These are phyloP conservation scores for Tolypocladium endophyticum DNA, from an alignment of 2,329 filamentous ascomycete species.

Conservation along the genomic window DNA sequence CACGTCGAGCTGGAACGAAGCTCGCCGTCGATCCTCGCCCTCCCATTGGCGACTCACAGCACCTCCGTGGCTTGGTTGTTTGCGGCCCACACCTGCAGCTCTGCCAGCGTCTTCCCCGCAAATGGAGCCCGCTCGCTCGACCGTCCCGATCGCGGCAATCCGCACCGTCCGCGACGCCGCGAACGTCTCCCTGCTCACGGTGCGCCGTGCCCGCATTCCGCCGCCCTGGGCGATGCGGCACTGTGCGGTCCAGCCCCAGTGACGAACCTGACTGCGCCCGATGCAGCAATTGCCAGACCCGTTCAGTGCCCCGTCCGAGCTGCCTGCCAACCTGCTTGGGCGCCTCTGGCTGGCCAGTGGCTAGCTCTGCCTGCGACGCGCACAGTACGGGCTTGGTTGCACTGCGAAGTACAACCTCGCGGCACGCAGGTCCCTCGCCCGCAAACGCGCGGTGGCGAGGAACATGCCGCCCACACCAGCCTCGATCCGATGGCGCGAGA, in stretches of 20 bases:
- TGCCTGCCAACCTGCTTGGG: neutral
- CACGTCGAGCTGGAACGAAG: neutral
- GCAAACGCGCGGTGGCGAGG: neutral
- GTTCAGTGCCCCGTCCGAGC: neutral
- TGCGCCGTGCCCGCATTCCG: neutral
- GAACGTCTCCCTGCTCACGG: neutral
- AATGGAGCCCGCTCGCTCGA: constrained; percentile 1
- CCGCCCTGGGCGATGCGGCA: neutral
- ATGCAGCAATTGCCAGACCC: neutral
- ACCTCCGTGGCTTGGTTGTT: neutral
- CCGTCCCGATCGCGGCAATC: constrained; percentile 8
- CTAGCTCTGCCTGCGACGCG: neutral
- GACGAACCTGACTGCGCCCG: neutral
- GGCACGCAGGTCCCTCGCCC: neutral
- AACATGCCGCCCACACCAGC: neutral
- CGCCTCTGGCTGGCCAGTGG: neutral
- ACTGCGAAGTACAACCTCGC: neutral
- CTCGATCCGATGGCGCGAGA: neutral
- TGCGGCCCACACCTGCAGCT: neutral
- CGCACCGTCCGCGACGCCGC: constrained; percentile 4
- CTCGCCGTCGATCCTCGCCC: neutral
- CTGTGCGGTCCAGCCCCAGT: neutral
- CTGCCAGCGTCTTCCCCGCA: constrained; percentile 6
- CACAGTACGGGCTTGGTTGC: neutral
- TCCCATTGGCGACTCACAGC: neutral